Conservation (phyloP, 2,329 filamentous ascomycete species). For the Penicillium sp. region DNA sequence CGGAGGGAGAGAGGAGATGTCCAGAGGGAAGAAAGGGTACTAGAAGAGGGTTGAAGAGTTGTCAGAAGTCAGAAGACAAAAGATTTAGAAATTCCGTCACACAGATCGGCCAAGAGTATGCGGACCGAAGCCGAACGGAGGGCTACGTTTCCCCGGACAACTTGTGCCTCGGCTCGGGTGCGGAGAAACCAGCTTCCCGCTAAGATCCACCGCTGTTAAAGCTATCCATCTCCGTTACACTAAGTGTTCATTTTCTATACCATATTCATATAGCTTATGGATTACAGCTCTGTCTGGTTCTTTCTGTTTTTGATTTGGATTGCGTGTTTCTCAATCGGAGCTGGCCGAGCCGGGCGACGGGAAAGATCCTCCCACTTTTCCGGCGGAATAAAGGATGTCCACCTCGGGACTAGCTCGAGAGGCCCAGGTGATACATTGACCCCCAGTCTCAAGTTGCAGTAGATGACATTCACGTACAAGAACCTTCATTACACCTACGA, state of each 20-base stretch:
- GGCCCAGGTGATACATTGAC: neutral
- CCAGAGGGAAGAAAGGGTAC: neutral
- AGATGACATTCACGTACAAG: neutral
- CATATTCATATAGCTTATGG: neutral
- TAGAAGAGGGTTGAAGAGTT: neutral
- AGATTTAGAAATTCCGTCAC: neutral
- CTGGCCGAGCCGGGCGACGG: conserved; percentile 22
- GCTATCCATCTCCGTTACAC: neutral
- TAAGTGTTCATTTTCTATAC: neutral
- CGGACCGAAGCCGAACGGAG: conserved; percentile 22
- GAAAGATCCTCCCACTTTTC: conserved; percentile 18
- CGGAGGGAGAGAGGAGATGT: neutral
- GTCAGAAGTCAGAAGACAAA: conserved; percentile 3
- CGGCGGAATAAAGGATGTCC: conserved; percentile 20
- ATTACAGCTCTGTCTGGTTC: neutral
- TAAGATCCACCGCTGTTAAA: neutral
- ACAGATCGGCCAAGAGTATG: conserved; percentile 9
- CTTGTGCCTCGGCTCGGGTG: conserved; percentile 21
- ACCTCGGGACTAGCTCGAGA: neutral
- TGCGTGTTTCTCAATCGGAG: conserved; percentile 4
- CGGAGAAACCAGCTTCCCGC: conserved; percentile 19
- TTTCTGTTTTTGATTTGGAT: neutral
- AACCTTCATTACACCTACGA: neutral
- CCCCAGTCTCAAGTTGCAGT: neutral
- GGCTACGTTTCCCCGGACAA: conserved; percentile 18